phyloP scores from a whole-genome alignment of 768 basidiomycete species.

The Tricholoma saponaceum region DNA sequence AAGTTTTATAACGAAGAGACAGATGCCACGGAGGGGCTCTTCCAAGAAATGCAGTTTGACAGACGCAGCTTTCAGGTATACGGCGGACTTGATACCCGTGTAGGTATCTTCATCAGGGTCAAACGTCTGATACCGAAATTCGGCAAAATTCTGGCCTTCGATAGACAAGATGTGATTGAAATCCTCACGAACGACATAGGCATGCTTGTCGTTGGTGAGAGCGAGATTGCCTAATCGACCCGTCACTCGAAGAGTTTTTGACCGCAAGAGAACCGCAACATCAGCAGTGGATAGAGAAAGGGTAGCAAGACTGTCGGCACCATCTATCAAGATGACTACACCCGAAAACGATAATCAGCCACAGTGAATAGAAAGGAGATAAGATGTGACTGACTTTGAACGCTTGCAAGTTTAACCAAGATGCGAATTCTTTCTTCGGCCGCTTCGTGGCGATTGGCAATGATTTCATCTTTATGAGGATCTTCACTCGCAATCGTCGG shows the following conservation, averaged over 20 bases:
- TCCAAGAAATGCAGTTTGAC: constrained; percentile 87
- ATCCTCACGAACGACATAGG: constrained; percentile 47
- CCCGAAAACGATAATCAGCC: neutral
- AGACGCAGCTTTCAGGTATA: constrained; percentile 83
- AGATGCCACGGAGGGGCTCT: constrained; percentile 85
- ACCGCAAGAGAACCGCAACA: constrained; percentile 69
- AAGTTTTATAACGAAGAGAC: constrained; percentile 77
- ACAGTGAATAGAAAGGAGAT: neutral
- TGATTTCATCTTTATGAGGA: neutral
- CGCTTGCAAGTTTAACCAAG: constrained; percentile 76
- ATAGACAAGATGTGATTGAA: constrained; percentile 90
- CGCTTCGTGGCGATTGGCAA: constrained; percentile 4
- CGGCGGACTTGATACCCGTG: constrained; percentile 76
- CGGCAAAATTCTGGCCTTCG: constrained; percentile 90
- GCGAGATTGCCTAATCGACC: constrained; percentile 83
- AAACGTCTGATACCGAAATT: constrained; percentile 91
- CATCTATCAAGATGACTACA: constrained; percentile 75
- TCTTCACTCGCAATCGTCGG: neutral
- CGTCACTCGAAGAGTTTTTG: constrained; percentile 70
- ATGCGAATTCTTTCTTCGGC: constrained; percentile 68
- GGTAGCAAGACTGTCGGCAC: constrained; percentile 68
- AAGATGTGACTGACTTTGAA: constrained; percentile 53
- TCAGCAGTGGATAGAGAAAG: constrained; percentile 88
- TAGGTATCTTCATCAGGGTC: constrained; percentile 68
- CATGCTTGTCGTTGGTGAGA: constrained; percentile 67